Conservation (phyloP, 2,329 filamentous ascomycete species). For the Penicillium sp. region DNA sequence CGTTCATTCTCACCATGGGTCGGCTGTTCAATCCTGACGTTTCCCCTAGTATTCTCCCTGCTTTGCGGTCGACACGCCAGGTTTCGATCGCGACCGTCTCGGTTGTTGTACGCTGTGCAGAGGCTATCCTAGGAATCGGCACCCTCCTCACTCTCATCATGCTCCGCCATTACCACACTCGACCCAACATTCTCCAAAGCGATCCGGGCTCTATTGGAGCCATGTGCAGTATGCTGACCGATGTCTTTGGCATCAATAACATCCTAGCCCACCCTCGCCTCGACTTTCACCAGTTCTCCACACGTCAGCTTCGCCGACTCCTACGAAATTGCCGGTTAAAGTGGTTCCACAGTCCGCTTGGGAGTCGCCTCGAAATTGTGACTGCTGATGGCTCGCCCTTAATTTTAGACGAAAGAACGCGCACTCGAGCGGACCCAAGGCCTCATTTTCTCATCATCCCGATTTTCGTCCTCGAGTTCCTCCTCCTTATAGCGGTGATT, state of each 20-base stretch:
- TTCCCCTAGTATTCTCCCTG: conserved; percentile 26
- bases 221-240: conserved; percentile 41
- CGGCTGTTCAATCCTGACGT: conserved; percentile 38
- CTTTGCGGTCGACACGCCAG: conserved; percentile 28
- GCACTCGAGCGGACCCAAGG: conserved; percentile 34
- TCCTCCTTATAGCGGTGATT: conserved; percentile 37
- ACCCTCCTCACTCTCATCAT: conserved; percentile 31
- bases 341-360: conserved; percentile 34
- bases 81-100: conserved; percentile 37
- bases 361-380: conserved; percentile 36
- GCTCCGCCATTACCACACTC: conserved; percentile 34
- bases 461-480: conserved; percentile 41
- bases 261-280: conserved; percentile 31
- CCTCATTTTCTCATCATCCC: conserved; percentile 42
- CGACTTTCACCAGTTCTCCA: conserved; percentile 41
- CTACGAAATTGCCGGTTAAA: conserved; percentile 34
- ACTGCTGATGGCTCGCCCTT: conserved; percentile 35
- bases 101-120: conserved; percentile 36
- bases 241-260: conserved; percentile 36
- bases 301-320: conserved; percentile 36
- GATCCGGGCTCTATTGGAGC: conserved; percentile 41
- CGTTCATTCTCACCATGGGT: conserved; percentile 47
- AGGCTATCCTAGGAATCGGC: conserved; percentile 34
- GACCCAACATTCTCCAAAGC: conserved; percentile 37
- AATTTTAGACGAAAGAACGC: conserved; percentile 30